Conservation (phyloP, 1,284 basidiomycete species). For the Pholiota adiposa region DNA sequence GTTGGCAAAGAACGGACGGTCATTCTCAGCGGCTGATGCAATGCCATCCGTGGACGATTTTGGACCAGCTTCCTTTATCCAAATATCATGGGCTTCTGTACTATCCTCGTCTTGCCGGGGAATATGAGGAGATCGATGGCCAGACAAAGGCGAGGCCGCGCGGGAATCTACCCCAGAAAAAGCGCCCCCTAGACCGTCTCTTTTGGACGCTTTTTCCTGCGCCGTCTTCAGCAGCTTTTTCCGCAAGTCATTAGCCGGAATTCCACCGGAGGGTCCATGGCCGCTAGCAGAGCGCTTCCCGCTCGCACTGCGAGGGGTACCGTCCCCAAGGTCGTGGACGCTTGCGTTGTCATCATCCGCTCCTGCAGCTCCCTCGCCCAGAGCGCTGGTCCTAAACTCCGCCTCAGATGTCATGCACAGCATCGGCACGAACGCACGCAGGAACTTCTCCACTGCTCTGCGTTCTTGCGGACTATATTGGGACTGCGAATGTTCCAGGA, state of each 20-base stretch:
- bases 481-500: conserved; percentile 84
- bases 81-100: conserved; percentile 49
- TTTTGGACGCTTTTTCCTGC: conserved; percentile 50
- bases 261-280: conserved; percentile 47
- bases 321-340: conserved; percentile 47
- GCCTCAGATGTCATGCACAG: conserved; percentile 79
- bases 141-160: conserved; percentile 39
- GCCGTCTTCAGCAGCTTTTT: conserved; percentile 79
- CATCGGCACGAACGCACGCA: conserved; percentile 84
- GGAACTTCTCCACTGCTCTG: conserved; percentile 83
- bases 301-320: conserved; percentile 34
- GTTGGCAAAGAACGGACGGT: conserved; percentile 86
- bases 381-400: conserved; percentile 73
- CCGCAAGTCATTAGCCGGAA: conserved; percentile 72
- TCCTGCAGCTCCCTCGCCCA: conserved; percentile 28
- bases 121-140: conserved; percentile 32
- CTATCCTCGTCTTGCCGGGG: conserved; percentile 29
- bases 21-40: conserved; percentile 31
- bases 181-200: conserved; percentile 22
- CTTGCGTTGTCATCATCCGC: conserved; percentile 54
- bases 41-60: conserved; percentile 33
- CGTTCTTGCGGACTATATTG: conserved; percentile 81
- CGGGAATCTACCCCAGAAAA: conserved; percentile 44
- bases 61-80: conserved; percentile 60
- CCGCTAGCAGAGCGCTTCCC: conserved; percentile 50